These are phyloP conservation scores for Penicillium thymicola DNA, from an alignment of 2,329 filamentous ascomycete genomes.

Conservation along the genomic window DNA sequence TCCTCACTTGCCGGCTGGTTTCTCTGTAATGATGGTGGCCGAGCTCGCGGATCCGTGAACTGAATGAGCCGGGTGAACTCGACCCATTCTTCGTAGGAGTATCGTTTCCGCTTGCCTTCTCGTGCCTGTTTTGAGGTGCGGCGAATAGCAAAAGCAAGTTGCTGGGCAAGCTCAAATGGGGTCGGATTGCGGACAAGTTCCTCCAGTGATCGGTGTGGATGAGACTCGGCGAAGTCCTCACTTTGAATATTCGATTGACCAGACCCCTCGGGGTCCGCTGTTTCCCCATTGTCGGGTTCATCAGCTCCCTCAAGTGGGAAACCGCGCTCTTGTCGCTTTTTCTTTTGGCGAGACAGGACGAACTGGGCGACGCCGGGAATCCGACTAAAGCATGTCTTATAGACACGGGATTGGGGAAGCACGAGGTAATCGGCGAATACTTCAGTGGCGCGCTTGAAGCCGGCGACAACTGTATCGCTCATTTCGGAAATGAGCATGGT, in stretches of 20 bases:
- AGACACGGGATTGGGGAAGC: constrained; percentile 59
- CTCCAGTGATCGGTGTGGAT: constrained; percentile 38
- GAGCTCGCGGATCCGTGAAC: constrained; percentile 45
- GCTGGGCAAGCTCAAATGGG: constrained; percentile 58
- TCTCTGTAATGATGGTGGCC: constrained; percentile 1
- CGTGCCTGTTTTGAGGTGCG: constrained; percentile 63
- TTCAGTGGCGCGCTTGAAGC: constrained; percentile 61
- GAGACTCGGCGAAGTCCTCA: neutral
- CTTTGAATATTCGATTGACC: neutral
- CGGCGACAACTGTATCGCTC: constrained; percentile 73
- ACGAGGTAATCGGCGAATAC: constrained; percentile 63
- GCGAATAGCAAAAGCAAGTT: constrained; percentile 68
- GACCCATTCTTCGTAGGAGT: constrained; percentile 81
- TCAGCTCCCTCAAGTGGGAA: constrained; percentile 44
- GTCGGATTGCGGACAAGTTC: constrained; percentile 45
- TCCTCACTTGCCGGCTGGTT: neutral
- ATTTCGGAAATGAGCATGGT: constrained; percentile 82
- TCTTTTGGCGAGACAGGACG: constrained; percentile 40
- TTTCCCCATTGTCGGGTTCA: constrained; percentile 12
- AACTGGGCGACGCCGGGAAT: constrained; percentile 43
- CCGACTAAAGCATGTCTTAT: constrained; percentile 49
- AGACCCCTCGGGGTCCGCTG: neutral
- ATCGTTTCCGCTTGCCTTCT: constrained; percentile 58
- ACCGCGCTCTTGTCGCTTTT: constrained; percentile 47
- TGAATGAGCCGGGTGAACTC: constrained; percentile 75